Percentiles rank a stretch among this genome's conserved stretches.
Evolutionary conservation across 352 stramenopile species (phyloP).

Genomic region (Globisporangium viniferum): DNA sequence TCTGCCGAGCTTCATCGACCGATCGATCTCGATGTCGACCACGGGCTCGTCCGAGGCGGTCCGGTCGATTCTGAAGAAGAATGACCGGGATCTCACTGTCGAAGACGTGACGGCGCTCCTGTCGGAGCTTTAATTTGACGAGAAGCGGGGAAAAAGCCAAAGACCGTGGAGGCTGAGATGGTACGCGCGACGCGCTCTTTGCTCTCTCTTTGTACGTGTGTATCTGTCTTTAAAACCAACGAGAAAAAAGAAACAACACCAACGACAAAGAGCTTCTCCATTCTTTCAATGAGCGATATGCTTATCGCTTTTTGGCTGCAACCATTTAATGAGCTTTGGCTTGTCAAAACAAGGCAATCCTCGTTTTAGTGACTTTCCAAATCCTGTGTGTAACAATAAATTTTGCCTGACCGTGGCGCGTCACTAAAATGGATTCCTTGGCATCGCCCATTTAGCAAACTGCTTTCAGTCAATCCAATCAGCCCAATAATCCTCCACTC

Average conservation of each 20-base stretch:
- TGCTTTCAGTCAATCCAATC: background rate
- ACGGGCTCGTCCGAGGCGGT: slow-evolving; percentile 58
- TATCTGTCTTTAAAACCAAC: slow-evolving; percentile 5
- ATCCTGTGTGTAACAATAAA: too few species aligned
- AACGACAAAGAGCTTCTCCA: too few species aligned
- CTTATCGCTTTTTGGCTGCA: too few species aligned
- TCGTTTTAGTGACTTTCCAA: background rate
- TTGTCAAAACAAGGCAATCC: background rate
- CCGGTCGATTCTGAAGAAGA: slow-evolving; percentile 76
- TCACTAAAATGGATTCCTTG: background rate
- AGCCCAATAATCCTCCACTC: slow-evolving; percentile 1
- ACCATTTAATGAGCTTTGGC: background rate
- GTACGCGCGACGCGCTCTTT: too few species aligned
- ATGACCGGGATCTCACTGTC: slow-evolving; percentile 83
- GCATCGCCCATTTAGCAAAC: too few species aligned
- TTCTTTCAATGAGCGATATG: too few species aligned
- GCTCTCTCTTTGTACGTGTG: background rate
- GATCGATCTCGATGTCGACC: slow-evolving; percentile 49
- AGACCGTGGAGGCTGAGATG: background rate
- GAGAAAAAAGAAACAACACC: background rate
- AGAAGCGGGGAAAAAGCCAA: background rate
- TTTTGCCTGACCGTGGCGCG: background rate
- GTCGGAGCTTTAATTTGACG: slow-evolving; percentile 40
- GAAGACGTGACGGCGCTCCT: slow-evolving; percentile 83
- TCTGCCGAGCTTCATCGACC: slow-evolving; percentile 62